Base-by-base conservation (phyloP, 1,284 basidiomycete genomes). In the Ceratobasidium theobromae region DNA sequence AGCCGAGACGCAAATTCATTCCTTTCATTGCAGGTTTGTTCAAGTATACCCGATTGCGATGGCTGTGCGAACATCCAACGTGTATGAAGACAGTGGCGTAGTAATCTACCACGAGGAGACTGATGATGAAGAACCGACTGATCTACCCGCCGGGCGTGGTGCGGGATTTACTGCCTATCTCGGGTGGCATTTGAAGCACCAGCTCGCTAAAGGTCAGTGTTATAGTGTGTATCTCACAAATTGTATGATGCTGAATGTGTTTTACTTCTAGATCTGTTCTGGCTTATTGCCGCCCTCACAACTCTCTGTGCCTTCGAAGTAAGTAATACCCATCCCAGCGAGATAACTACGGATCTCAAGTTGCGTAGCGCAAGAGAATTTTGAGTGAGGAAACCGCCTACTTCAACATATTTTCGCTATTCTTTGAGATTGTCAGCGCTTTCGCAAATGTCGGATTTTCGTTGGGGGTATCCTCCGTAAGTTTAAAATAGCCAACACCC, bases 101-200 rank as follows among this genome's bases (percentile, higher is more conserved):
- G 57, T 62, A 4, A 62, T 62, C n/a, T 62, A 62, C 57, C 38
- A 62, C 11, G 18, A 38, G 18, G 57, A 62, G 18, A 28, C 25
- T 1, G 46, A 62, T 2, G 57, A 62, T 14, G 57, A 62, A 11
- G 57, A 62, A 16, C 57, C 57, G 23, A 62, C 57, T 9, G 51
- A 62, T 38, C 46, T 62, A 12, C 45, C 45, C 11, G 45, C 18
- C 18, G 57, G 57, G 5, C 57, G 57, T 23, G 57, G 57, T 38
- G 57, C 57, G 9, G 57, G 57, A 14, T 62, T 62, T 28, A 62
- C 46, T 3, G 57, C 57, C 1, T 62, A 62, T 23, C 43, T 62
- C n/a, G 57, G 57, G n/a, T 62, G 57, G 57, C 57, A 62, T 27
- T 4, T 62, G 46, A 62, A 62, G 46, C 57, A 62, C 33, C 57